Base-by-base conservation (phyloP, 2,329 filamentous ascomycete species). In the Aspergillus sp. region DNA sequence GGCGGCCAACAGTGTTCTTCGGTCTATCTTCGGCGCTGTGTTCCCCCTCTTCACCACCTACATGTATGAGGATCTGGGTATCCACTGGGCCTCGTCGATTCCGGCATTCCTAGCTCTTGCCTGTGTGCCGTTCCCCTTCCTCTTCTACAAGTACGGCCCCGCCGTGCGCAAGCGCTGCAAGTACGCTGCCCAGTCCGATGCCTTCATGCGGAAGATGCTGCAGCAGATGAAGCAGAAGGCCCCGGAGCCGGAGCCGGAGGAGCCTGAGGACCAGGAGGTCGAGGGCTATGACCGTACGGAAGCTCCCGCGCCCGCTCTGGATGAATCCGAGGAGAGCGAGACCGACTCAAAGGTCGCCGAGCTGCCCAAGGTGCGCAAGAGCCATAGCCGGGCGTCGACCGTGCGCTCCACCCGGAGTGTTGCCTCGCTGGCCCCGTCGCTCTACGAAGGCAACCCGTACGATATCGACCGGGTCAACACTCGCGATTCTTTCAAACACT, bases 1-100 rank as follows among this genome's bases (percentile, higher is more conserved):
- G 36, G 72, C 71, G 1, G 76, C 73, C 2, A 77, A 73, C 53
- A 68, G 73, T 0, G 69, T 77, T 1, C 61, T 79, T 4, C 68
- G 76, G 14, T 74, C 73, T 3, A 53, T 76, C 11, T 74, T 75
- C 46, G 76, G 73, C 36, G 71, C 75, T 24, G 70, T 65, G 1
- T 77, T 78, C 50, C 76, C 76, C 6, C 64, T 78, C 5, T 77
- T 77, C 64, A 76, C 74, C 1, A 68, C 62, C 5, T 62, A 73
- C n/a, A 70, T 79, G 69, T 79, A 77, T 54, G 17, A 63, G 3
- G 64, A 65, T 14, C 62, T 79, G 14, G 75, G 76, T 2, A 73
- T 77, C 14, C 72, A 76, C 50, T 78, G 75, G 76, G 76, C 75
- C 1, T 72, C 70, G 7, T 72, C 68, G 16, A 65, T 78, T 17